Conservation (phyloP, 164 flowering plant species). For the Liriodendron chinense region DNA sequence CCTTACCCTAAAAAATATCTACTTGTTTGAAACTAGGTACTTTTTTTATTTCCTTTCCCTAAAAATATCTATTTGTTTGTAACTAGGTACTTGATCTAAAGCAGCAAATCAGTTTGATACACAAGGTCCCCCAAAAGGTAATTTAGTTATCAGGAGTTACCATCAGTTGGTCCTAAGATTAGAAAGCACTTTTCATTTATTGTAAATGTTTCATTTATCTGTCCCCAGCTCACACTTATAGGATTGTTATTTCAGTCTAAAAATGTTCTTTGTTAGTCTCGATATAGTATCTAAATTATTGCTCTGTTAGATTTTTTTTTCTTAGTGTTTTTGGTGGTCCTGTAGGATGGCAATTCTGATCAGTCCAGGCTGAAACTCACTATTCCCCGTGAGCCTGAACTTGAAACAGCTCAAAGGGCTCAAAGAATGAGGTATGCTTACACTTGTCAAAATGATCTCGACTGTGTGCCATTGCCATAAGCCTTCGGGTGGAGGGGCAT, state of each 20-base stretch:
- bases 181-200: not conserved
- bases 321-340: constrained; percentile 3
- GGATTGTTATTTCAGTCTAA: constrained; percentile 3
- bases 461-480: constrained; percentile 5
- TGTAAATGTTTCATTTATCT: not conserved
- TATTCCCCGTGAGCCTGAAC: constrained; percentile 83
- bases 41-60: not conserved
- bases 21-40: not conserved
- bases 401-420: constrained; percentile 78
- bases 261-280: not conserved
- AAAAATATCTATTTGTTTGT: not conserved
- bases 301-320: not conserved
- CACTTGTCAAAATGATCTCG: not conserved
- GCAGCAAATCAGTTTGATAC: constrained; percentile 50
- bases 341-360: constrained; percentile 44
- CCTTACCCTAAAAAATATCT: not conserved
- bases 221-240: not conserved
- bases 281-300: not conserved
- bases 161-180: not conserved
- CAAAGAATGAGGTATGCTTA: constrained; percentile 54
- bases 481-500: not conserved
- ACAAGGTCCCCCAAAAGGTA: constrained; percentile 76
- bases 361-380: constrained; percentile 56
- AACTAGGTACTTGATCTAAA: constrained; percentile 53
- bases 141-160: not conserved